These are phyloP conservation scores for Fagopyrum tataricum DNA, from an alignment of 148 eudicot species.

Conservation along the genomic window DNA sequence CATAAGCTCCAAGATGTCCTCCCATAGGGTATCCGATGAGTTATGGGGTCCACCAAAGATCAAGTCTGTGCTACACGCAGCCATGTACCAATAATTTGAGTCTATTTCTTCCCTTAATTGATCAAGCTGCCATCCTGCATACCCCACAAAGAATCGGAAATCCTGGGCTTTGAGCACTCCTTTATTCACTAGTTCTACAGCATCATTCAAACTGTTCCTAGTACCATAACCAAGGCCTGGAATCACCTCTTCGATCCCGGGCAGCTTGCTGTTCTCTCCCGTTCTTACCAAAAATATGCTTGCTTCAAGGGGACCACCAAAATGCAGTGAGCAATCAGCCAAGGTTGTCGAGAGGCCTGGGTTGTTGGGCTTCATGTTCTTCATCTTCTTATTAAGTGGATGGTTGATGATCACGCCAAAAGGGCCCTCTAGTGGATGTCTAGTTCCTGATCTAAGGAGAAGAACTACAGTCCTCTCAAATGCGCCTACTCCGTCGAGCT, in stretches of 20 bases:
- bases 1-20: conserved; percentile 85
- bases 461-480: conserved; percentile 89
- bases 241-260: conserved; percentile 70
- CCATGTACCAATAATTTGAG: conserved; percentile 76
- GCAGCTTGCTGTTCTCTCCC: conserved; percentile 34
- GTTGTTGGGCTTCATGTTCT: conserved; percentile 77
- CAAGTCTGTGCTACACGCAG: conserved; percentile 76
- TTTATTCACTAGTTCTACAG: conserved; percentile 62
- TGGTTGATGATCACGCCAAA: conserved; percentile 83
- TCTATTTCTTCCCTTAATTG: conserved; percentile 78
- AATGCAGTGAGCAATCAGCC: conserved; percentile 80
- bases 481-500: conserved; percentile 66
- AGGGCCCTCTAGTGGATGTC: conserved; percentile 78
- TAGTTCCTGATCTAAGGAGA: conserved; percentile 69
- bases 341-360: conserved; percentile 56
- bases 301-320: conserved; percentile 91
- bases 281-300: conserved; percentile 65
- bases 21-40: conserved; percentile 72
- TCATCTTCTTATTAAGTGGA: conserved; percentile 69
- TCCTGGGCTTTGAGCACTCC: conserved; percentile 75
- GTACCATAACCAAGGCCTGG: conserved; percentile 80
- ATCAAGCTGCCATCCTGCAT: conserved; percentile 94
- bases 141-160: conserved; percentile 85
- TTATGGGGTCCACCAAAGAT: conserved; percentile 33
- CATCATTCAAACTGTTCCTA: conserved; percentile 73